Conservation (phyloP, 2,329 filamentous ascomycete genomes). For the Phialophora tarda region DNA sequence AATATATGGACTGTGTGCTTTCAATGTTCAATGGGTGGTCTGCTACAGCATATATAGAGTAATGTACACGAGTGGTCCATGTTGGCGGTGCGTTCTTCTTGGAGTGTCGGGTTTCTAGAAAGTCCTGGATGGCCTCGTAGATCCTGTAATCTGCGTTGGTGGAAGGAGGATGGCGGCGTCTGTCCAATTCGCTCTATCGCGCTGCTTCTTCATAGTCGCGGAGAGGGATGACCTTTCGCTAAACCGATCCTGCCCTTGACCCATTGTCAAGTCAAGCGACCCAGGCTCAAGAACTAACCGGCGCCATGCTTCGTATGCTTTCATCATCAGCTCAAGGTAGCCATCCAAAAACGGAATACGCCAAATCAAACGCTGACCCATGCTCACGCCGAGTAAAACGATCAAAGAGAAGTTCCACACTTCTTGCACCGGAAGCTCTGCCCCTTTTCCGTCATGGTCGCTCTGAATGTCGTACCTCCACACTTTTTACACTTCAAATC, state of each 20-base stretch:
- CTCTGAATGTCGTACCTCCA: slow-evolving; percentile 36
- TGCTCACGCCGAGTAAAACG: neutral
- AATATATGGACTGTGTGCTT: too few species aligned
- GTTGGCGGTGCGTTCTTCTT: too few species aligned
- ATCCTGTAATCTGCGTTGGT: too few species aligned
- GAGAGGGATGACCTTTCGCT: neutral
- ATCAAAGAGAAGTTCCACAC: slow-evolving; percentile 35
- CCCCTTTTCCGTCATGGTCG: slow-evolving; percentile 30
- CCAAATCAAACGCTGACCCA: neutral
- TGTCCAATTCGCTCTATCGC: neutral
- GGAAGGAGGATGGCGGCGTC: neutral
- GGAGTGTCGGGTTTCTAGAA: too few species aligned
- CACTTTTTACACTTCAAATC: slow-evolving; percentile 38
- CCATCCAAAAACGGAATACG: neutral
- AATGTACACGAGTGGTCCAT: too few species aligned
- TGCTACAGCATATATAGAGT: too few species aligned
- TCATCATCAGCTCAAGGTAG: neutral
- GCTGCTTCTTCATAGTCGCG: neutral
- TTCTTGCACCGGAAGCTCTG: slow-evolving; percentile 37
- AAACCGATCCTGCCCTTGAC: neutral
- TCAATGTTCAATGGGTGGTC: too few species aligned
- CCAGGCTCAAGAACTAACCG: neutral
- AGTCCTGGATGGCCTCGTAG: too few species aligned
- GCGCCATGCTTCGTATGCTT: neutral
- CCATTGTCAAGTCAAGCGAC: neutral